These are phyloP conservation scores for Hanseniaspora sp. DNA, from an alignment of 1,139 yeast genomes.

Conservation along the genomic window DNA sequence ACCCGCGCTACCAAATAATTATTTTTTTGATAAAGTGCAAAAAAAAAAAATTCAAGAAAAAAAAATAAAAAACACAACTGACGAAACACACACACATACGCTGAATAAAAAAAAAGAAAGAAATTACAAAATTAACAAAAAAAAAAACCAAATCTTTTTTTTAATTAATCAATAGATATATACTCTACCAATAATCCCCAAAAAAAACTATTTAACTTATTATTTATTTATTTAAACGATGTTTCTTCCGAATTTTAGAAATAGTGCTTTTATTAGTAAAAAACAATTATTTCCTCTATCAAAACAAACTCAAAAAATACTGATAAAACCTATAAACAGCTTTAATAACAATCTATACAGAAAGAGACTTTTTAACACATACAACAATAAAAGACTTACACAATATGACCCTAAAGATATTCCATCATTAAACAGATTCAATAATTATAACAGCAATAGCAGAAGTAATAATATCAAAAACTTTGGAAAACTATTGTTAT, in stretches of 20 bases:
- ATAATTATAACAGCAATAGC: neutral
- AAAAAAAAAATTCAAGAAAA: too few relatives aligned
- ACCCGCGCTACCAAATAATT: too few relatives aligned
- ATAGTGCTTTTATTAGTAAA: neutral
- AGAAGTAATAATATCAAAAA: conserved; percentile 7
- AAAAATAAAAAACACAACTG: too few relatives aligned
- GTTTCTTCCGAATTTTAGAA: neutral
- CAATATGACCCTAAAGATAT: conserved; percentile 13
- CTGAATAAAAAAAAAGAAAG: too few relatives aligned
- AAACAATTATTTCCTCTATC: too few relatives aligned
- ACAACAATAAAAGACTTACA: neutral
- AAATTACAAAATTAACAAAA: too few relatives aligned
- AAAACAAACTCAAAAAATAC: neutral
- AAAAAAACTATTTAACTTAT: too few relatives aligned
- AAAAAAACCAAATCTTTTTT: too few relatives aligned
- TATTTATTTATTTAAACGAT: neutral
- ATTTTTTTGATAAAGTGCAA: too few relatives aligned
- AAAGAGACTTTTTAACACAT: neutral
- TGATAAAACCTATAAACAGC: neutral
- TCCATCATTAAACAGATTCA: conserved; percentile 14
- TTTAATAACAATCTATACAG: neutral
- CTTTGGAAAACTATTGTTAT: conserved; percentile 22
- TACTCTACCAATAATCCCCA: too few relatives aligned
- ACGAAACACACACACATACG: too few relatives aligned
- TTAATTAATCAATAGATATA: too few relatives aligned